These are phyloP conservation scores for Cutaneotrichosporon dermatis DNA, from an alignment of 1,284 basidiomycete species.

Conservation along the genomic window DNA sequence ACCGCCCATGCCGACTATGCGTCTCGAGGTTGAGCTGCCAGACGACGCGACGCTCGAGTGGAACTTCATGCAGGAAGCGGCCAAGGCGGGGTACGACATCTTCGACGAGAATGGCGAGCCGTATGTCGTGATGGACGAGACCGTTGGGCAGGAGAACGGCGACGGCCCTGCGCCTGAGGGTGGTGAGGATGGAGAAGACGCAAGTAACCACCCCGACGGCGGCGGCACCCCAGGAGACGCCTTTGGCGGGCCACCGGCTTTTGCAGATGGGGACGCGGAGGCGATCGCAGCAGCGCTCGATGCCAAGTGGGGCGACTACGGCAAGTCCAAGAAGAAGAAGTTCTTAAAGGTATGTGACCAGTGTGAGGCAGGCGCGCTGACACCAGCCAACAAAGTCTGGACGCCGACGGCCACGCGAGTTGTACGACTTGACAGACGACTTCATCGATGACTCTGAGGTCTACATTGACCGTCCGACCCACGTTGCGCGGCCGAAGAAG, in stretches of 20 bases:
- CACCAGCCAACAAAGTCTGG: constrained; percentile 1
- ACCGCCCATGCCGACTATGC: constrained; percentile 43
- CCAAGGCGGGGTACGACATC: constrained; percentile 20
- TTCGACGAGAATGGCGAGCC: background rate
- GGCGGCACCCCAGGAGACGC: no score
- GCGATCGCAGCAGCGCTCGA: constrained; percentile 35
- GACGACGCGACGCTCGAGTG: constrained; percentile 30
- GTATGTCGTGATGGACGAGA: no score
- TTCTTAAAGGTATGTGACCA: background rate
- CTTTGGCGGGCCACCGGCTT: background rate
- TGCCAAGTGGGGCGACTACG: constrained; percentile 32
- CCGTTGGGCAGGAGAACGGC: background rate
- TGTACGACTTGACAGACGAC: constrained; percentile 84
- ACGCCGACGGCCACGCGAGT: constrained; percentile 53
- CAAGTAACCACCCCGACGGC: no score
- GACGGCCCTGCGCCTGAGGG: background rate
- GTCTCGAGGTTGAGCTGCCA: constrained; percentile 27
- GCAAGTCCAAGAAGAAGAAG: constrained; percentile 23
- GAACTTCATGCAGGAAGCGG: constrained; percentile 39
- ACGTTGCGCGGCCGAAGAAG: constrained; percentile 84
- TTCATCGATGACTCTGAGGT: constrained; percentile 98
- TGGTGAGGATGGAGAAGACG: no score
- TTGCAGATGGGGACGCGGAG: constrained; percentile 8
- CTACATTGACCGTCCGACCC: constrained; percentile 80
- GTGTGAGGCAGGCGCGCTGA: background rate